These are phyloP conservation scores for Galeopsis tetrahit DNA, from an alignment of 257 asterid genomes.

Conservation along the genomic window DNA sequence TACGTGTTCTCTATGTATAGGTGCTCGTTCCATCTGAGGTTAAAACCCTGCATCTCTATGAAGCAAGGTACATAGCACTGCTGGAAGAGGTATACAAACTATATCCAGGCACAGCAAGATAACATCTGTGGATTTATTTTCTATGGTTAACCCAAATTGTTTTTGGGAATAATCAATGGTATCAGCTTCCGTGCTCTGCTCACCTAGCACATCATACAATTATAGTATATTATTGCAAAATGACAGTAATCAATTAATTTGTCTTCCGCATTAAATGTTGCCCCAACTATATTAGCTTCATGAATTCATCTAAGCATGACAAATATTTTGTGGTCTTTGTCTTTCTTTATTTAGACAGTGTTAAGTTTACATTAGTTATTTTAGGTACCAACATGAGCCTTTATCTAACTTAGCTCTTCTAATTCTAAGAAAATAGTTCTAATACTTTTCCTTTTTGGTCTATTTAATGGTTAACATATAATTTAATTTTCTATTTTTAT, in stretches of 20 bases:
- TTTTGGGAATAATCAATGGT: constrained; percentile 12
- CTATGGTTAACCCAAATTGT: background rate
- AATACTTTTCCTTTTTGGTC: background rate
- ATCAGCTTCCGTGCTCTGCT: constrained; percentile 2
- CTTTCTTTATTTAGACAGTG: background rate
- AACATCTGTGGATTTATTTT: constrained; percentile 19
- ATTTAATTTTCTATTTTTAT: constrained; percentile 9
- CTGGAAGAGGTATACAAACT: constrained; percentile 73
- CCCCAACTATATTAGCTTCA: background rate
- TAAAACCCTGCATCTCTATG: constrained; percentile 74
- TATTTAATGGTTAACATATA: constrained; percentile 21
- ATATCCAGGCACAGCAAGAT: constrained; percentile 1
- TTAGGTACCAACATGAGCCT: background rate
- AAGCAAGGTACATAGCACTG: constrained; percentile 82
- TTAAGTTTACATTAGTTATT: background rate
- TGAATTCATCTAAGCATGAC: background rate
- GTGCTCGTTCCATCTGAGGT: constrained; percentile 81
- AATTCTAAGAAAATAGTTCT: constrained; percentile 9
- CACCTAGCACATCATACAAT: background rate
- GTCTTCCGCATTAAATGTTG: constrained; percentile 6
- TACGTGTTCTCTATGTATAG: constrained; percentile 46
- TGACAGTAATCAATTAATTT: background rate
- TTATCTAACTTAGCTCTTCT: background rate
- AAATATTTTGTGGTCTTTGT: background rate
- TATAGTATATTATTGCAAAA: constrained; percentile 8